phyloP scores from a whole-genome alignment of 768 basidiomycete genomes.

The Boletellus ananas region DNA sequence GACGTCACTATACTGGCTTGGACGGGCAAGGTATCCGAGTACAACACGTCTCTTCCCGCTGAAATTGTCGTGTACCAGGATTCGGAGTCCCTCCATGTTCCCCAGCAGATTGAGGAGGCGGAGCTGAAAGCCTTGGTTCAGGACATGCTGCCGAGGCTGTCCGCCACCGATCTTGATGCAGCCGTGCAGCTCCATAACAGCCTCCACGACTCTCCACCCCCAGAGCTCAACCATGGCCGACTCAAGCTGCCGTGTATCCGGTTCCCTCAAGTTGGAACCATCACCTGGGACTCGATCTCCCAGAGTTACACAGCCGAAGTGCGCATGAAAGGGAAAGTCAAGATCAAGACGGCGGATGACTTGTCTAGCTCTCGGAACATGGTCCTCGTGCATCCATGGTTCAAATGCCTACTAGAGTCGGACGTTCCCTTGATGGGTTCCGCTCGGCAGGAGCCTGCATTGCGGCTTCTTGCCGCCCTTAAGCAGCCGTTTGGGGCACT shows the following conservation, averaged over 20 bases:
- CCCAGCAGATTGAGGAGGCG: not conserved
- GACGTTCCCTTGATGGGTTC: not conserved
- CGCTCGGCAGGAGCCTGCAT: not conserved
- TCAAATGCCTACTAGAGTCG: not conserved
- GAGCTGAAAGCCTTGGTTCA: not conserved
- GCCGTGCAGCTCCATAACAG: constrained; percentile 6
- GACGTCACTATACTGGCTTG: constrained; percentile 17
- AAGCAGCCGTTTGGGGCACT: constrained; percentile 16
- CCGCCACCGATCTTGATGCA: not conserved
- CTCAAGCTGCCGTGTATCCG: constrained; percentile 11
- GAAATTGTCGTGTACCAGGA: constrained; percentile 13
- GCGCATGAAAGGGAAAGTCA: constrained; percentile 1
- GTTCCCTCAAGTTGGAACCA: not conserved
- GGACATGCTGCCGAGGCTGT: not conserved
- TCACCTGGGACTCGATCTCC: not conserved
- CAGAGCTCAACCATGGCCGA: constrained; percentile 9
- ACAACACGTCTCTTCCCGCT: constrained; percentile 20
- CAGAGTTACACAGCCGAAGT: not conserved
- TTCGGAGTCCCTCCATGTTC: constrained; percentile 1
- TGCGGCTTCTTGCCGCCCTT: constrained; percentile 4
- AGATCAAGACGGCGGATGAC: constrained; percentile 5
- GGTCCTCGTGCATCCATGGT: constrained; percentile 18
- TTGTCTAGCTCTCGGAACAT: constrained; percentile 1
- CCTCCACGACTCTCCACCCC: constrained; percentile 3
- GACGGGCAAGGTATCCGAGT: constrained; percentile 15